These are phyloP conservation scores for Leccinum colubrinum DNA, from an alignment of 1,284 basidiomycete genomes.

Conservation along the genomic window DNA sequence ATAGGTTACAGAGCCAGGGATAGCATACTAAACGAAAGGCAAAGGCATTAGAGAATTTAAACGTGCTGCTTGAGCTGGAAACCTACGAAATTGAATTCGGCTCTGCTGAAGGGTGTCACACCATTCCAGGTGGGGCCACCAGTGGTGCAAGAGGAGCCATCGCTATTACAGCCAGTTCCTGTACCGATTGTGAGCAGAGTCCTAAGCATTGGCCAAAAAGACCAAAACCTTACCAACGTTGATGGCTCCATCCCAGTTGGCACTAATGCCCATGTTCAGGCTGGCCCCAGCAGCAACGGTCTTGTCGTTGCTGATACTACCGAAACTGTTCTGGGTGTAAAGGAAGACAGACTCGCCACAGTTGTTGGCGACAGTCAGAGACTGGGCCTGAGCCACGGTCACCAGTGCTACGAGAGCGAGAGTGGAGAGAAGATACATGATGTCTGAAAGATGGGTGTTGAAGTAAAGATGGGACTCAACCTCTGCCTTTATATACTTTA, in stretches of 20 bases:
- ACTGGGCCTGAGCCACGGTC: conserved; percentile 25
- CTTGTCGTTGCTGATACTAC: conserved; percentile 29
- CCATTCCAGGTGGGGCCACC: conserved; percentile 34
- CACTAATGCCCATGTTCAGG: conserved; percentile 32
- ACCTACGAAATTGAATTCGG: conserved; percentile 31
- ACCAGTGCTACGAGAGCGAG: conserved; percentile 22
- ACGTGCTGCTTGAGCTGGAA: too few species aligned
- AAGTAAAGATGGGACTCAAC: neutral
- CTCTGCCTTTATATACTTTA: conserved; percentile 15
- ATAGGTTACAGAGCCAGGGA: conserved; percentile 34
- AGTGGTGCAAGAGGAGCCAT: conserved; percentile 26
- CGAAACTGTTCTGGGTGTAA: conserved; percentile 30
- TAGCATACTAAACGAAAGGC: conserved; percentile 20
- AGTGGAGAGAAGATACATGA: conserved; percentile 25
- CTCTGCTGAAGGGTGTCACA: conserved; percentile 32
- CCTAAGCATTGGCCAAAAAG: neutral
- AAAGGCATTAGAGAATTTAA: neutral
- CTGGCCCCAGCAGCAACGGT: conserved; percentile 21
- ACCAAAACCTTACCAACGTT: conserved; percentile 28
- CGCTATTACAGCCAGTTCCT: conserved; percentile 33
- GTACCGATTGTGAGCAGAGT: conserved; percentile 5
- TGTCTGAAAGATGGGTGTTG: conserved; percentile 9
- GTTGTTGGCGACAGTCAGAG: conserved; percentile 30
- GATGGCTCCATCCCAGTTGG: conserved; percentile 34
- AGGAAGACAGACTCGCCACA: conserved; percentile 32